Evolutionary conservation across 257 asterid species (phyloP).

Genomic region (Solanum acaule): DNA sequence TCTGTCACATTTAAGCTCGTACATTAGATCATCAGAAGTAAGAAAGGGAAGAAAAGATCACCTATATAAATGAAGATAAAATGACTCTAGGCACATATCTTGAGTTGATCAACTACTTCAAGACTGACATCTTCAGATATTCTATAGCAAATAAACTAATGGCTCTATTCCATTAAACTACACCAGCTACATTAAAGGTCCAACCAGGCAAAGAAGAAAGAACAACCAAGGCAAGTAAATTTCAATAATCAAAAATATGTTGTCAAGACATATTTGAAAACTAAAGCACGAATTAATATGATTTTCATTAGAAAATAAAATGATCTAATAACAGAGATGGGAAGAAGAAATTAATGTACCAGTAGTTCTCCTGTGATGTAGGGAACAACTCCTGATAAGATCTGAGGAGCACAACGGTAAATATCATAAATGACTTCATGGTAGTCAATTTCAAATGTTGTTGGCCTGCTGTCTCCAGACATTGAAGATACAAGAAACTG

Average conservation of each 20-base stretch:
- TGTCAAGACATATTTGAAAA: not conserved
- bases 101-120: not conserved
- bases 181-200: not conserved
- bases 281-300: not conserved
- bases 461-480: conserved; percentile 71
- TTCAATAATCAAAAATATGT: not conserved
- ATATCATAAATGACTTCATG: conserved; percentile 72
- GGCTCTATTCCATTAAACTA: not conserved
- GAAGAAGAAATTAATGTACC: conserved; percentile 43
- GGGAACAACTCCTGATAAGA: conserved; percentile 83
- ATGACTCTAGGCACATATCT: not conserved
- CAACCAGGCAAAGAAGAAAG: not conserved
- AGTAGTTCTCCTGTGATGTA: conserved; percentile 92
- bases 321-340: not conserved
- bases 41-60: not conserved
- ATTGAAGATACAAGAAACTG: conserved; percentile 77
- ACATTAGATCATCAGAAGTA: not conserved
- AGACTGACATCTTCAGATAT: not conserved
- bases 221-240: not conserved
- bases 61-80: not conserved
- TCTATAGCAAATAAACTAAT: not conserved
- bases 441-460: conserved; percentile 50
- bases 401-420: conserved; percentile 70
- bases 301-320: not conserved
- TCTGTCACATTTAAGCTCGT: conserved; percentile 39